A percentile compares a stretch with the other conserved stretches of the same genome.
Evolutionary conservation across 176 grass and related monocot genomes (phyloP).

Genomic region (Hsuehochloa calcarea): DNA sequence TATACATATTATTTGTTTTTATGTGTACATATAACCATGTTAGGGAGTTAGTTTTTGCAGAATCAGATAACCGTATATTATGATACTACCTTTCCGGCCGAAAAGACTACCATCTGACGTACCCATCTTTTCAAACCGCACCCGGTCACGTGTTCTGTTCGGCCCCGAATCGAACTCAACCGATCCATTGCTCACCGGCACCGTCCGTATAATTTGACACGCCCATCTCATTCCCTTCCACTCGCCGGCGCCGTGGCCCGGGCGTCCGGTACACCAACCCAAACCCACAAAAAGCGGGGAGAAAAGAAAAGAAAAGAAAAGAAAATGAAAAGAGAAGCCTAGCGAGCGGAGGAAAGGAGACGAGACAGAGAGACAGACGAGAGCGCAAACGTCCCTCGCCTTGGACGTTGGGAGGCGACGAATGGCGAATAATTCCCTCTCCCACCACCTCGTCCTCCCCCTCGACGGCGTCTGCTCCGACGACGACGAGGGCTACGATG

Average conservation of each 20-base stretch:
- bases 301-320: not conserved
- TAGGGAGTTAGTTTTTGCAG: too few relatives aligned
- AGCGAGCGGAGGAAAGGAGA: slow-evolving; percentile 9
- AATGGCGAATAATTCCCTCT: slow-evolving; percentile 52
- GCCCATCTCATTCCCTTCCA: slow-evolving; percentile 13
- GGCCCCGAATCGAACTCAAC: not conserved
- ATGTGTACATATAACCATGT: too few relatives aligned
- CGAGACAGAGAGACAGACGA: not conserved
- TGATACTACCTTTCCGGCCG: too few relatives aligned
- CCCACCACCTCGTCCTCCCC: slow-evolving; percentile 34
- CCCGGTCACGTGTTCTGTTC: too few relatives aligned
- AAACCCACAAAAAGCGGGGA: slow-evolving; percentile 22
- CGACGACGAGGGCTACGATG: not conserved
- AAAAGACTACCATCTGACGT: too few relatives aligned
- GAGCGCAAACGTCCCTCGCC: slow-evolving; percentile 6
- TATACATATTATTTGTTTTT: too few relatives aligned
- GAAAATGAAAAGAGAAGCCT: too few relatives aligned
- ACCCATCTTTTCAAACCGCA: too few relatives aligned
- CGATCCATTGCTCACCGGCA: not conserved
- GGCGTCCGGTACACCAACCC: slow-evolving; percentile 39
- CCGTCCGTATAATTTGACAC: not conserved
- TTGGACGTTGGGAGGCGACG: not conserved
- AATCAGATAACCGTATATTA: too few relatives aligned
- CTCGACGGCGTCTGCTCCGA: slow-evolving; percentile 38
- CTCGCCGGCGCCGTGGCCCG: not conserved